Conservation (phyloP, 495 filamentous ascomycete genomes). For the Lineolata rhizophorae region DNA sequence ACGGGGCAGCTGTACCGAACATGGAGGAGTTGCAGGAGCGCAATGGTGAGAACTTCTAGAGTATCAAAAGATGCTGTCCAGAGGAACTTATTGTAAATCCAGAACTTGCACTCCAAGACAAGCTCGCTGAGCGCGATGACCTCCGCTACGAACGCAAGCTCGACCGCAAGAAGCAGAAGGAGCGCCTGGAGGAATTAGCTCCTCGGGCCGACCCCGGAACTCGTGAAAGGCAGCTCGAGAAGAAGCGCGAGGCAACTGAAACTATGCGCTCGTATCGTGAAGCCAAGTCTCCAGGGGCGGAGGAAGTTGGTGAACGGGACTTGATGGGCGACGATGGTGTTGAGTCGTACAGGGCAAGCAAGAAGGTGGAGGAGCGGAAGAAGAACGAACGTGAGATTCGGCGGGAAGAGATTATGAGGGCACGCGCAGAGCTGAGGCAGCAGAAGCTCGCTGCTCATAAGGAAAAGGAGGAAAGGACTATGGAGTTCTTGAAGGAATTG, state of each 20-base stretch:
- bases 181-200: constrained; percentile 51
- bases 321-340: constrained; percentile 39
- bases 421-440: constrained; percentile 38
- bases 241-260: constrained; percentile 36
- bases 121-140: constrained; percentile 25
- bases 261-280: constrained; percentile 36
- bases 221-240: constrained; percentile 69
- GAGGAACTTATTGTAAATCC: background rate
- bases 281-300: constrained; percentile 27
- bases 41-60: no score
- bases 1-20: constrained; percentile 55
- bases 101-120: constrained; percentile 36
- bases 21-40: constrained; percentile 64
- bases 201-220: constrained; percentile 75
- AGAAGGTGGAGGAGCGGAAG: constrained; percentile 29
- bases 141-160: constrained; percentile 35
- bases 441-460: constrained; percentile 32
- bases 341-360: constrained; percentile 32
- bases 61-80: no score
- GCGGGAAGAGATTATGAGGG: constrained; percentile 39
- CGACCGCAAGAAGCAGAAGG: constrained; percentile 37
- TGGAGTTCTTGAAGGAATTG: constrained; percentile 40
- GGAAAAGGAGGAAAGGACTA: constrained; percentile 40
- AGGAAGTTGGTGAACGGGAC: constrained; percentile 35
- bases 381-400: constrained; percentile 43